phyloP scores from a whole-genome alignment of 495 filamentous ascomycete genomes.

The Achaetomiella virescens region DNA sequence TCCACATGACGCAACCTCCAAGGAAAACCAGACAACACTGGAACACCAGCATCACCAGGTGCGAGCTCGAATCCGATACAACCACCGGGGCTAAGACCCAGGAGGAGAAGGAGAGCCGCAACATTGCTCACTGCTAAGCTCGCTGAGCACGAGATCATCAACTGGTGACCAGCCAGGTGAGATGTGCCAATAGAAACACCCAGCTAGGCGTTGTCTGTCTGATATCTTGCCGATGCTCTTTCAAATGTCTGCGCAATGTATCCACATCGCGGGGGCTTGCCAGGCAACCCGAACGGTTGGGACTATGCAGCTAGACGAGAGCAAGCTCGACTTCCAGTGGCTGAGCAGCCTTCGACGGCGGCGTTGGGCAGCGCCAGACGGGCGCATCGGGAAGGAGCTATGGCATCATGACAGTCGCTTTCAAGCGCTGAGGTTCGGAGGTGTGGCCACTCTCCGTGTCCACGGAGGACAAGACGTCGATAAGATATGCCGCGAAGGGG shows the following conservation, averaged over 20 bases:
- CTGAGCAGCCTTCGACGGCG: conserved; percentile 21
- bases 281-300: conserved; percentile 41
- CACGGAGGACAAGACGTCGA: conserved; percentile 38
- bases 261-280: conserved; percentile 42
- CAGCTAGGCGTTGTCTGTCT: conserved; percentile 17
- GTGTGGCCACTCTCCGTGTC: conserved; percentile 21
- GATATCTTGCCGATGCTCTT: conserved; percentile 19
- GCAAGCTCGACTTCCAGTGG: conserved; percentile 43
- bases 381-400: conserved; percentile 35
- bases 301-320: conserved; percentile 35
- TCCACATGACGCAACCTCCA: conserved; percentile 3
- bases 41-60: background rate
- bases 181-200: conserved; percentile 14
- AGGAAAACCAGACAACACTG: background rate
- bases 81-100: conserved; percentile 6
- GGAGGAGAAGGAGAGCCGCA: conserved; percentile 2
- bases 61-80: conserved; percentile 4
- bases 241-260: conserved; percentile 14
- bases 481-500: conserved; percentile 38
- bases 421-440: conserved; percentile 16
- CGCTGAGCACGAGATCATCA: conserved; percentile 19
- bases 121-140: conserved; percentile 31
- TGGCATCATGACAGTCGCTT: conserved; percentile 28
- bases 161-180: conserved; percentile 31
- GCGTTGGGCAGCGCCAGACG: conserved; percentile 5